Percentiles rank a stretch among this genome's conserved stretches.
Conservation (phyloP, 768 basidiomycete genomes). For the Mrakia hoshinonis region DNA sequence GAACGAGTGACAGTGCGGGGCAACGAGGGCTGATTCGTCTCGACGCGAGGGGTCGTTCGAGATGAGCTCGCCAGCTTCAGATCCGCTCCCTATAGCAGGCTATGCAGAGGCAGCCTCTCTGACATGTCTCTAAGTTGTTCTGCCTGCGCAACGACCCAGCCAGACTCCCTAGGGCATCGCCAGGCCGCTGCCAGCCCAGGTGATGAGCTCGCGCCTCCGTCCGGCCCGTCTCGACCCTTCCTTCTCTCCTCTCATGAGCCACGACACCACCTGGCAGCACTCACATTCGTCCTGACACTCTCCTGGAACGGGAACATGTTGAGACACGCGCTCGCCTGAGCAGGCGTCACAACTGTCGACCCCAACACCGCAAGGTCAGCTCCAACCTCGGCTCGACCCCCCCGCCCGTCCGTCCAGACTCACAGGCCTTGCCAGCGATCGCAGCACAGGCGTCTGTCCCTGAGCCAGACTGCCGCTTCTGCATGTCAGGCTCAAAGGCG, state of each 20-base stretch:
- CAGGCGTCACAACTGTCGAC: constrained; percentile 38
- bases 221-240: background rate
- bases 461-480: background rate
- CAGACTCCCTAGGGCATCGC: no score
- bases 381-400: background rate
- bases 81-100: background rate
- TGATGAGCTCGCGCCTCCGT: background rate
- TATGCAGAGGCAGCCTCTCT: no score
- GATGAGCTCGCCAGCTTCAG: background rate
- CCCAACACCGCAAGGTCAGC: background rate
- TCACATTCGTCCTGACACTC: constrained; percentile 51
- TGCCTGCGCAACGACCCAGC: no score
- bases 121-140: no score
- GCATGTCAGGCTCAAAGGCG: background rate
- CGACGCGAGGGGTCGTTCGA: background rate
- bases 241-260: background rate
- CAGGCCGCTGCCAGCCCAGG: no score
- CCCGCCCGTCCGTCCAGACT: background rate
- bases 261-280: background rate
- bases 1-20: background rate
- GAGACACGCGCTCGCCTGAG: constrained; percentile 53
- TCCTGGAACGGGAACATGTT: constrained; percentile 55
- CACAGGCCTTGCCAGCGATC: constrained; percentile 39
- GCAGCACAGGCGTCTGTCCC: constrained; percentile 15
- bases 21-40: background rate